Conservation (phyloP, 306 rosid genomes). For the Ormosia semicastrata region DNA sequence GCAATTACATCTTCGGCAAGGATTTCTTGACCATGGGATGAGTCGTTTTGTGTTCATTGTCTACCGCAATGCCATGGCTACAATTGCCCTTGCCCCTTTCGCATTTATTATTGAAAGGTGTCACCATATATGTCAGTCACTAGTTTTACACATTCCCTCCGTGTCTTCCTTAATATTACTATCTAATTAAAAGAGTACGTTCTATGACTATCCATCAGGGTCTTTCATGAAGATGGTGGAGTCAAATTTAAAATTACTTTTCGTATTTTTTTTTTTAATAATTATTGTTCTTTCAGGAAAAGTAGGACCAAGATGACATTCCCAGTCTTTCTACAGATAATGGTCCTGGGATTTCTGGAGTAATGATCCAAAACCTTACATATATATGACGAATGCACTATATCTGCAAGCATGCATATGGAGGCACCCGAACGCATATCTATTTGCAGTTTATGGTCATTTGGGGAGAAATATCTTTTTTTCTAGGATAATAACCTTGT, state of each 20-base stretch:
- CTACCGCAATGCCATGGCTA: constrained; percentile 60
- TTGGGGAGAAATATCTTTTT: not conserved
- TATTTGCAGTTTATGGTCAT: not conserved
- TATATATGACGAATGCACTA: too few relatives aligned
- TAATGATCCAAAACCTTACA: constrained; percentile 26
- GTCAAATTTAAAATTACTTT: not conserved
- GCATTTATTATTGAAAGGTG: constrained; percentile 67
- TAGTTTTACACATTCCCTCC: not conserved
- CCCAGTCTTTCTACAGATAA: constrained; percentile 49
- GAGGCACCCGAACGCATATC: too few relatives aligned
- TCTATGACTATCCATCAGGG: not conserved
- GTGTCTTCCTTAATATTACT: not conserved
- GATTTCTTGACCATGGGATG: constrained; percentile 62
- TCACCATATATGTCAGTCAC: too few relatives aligned
- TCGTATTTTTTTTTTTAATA: not conserved
- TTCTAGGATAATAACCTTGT: not conserved
- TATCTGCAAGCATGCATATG: too few relatives aligned
- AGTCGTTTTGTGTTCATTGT: constrained; percentile 63
- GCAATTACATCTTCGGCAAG: constrained; percentile 62
- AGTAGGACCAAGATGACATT: constrained; percentile 69
- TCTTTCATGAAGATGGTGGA: not conserved
- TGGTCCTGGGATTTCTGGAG: constrained; percentile 70
- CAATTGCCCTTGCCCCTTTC: constrained; percentile 53
- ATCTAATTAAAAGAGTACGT: not conserved
- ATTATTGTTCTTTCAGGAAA: constrained; percentile 41